Conservation (phyloP, 805 yeast species). For the Starmerella tilneyi region DNA sequence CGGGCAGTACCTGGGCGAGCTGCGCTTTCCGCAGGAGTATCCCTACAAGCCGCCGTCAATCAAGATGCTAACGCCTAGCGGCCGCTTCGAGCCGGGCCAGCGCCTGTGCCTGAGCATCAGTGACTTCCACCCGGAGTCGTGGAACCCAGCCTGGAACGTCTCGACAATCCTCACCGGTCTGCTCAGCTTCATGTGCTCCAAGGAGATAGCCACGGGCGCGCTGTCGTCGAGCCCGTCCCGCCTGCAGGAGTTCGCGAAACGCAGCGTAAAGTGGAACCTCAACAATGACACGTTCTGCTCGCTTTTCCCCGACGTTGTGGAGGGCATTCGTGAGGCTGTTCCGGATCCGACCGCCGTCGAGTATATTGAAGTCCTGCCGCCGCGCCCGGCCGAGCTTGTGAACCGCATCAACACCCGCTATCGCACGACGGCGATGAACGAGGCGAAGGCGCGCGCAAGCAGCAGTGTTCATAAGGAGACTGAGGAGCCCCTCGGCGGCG, state of each 20-base stretch:
- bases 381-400: constrained; percentile 17
- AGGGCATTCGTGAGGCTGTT: constrained; percentile 14
- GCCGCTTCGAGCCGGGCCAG: constrained; percentile 68
- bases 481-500: background rate
- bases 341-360: constrained; percentile 11
- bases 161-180: constrained; percentile 76
- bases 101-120: constrained; percentile 76
- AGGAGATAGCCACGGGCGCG: constrained; percentile 71
- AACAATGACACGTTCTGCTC: constrained; percentile 39
- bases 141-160: constrained; percentile 94
- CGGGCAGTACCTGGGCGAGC: constrained; percentile 34
- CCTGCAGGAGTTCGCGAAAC: constrained; percentile 46
- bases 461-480: background rate
- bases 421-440: constrained; percentile 13
- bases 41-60: constrained; percentile 91
- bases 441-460: constrained; percentile 12
- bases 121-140: constrained; percentile 80
- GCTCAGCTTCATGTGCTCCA: constrained; percentile 78
- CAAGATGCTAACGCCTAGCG: constrained; percentile 80
- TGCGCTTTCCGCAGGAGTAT: constrained; percentile 77
- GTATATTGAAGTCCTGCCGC: constrained; percentile 20
- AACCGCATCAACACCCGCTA: constrained; percentile 10
- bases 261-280: constrained; percentile 52
- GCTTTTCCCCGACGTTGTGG: constrained; percentile 62
- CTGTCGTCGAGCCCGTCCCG: constrained; percentile 50